Base-by-base conservation (phyloP, 2,329 filamentous ascomycete species). In the Fusarium burgessii region DNA sequence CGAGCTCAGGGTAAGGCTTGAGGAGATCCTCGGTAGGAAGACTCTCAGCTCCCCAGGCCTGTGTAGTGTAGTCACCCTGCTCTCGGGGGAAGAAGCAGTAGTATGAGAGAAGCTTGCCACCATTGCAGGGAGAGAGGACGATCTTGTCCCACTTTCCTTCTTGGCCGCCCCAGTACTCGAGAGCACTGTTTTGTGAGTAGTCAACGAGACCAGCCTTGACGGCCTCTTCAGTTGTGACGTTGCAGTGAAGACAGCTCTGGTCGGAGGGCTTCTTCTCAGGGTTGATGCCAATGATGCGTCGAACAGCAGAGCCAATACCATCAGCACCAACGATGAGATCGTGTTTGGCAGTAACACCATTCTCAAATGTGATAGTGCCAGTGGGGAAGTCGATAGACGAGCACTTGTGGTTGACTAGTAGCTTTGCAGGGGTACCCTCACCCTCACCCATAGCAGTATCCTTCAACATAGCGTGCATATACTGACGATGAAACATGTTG, bases 161-260 rank as follows among this genome's bases (percentile, higher is more conserved):
- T 56, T 89, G 86, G 3, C 91, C 91, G 29, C 91, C 91, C 90
- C 90, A 92, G 82, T 91, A 92, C 78, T 93, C 89, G 0, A 93
- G 82, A 0, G 90, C 90, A 29, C 78, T 82, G 79, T 92, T 78
- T 36, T 84, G 75, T 0, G 88, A 89, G 79, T 91, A 92, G 76
- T 92, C 88, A 35, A 89, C 84, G 0, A 92, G 84, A 4, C 90
- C 90, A 2, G 88, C 81, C 62, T 83, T 82, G 33, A 88, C 84
- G 2, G 88, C 89, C n/a, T 90, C 84, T 40, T 88, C 86, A 1
- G 89, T 90, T 23, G 79, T 79, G 59, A 92, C 88, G 75, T 91
- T 92, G 66, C 88, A 85, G 77, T 92, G 90, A 1, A 91, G 81
- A 73, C 90, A 92, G 78, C 85, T 88, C 5, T 86, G 87, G 8